A percentile compares a stretch with the other conserved stretches of the same genome.
Evolutionary conservation across 2,329 filamentous ascomycete genomes (phyloP).

Genomic region (Cladosporium halotolerans): DNA sequence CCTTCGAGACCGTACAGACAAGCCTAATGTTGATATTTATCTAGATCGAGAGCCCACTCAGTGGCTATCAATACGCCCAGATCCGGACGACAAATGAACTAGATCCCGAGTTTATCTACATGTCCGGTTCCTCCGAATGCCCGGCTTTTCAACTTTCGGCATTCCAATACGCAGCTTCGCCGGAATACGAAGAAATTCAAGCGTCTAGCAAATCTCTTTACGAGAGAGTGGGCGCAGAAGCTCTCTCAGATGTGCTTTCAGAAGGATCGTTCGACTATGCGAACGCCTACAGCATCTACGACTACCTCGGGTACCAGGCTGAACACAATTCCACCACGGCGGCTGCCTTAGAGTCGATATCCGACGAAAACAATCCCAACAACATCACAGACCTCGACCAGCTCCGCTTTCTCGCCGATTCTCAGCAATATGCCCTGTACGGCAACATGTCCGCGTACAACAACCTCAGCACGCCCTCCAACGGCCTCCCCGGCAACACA

Average conservation of each 20-base stretch:
- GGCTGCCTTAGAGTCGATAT: constrained; percentile 2
- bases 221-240: constrained; percentile 35
- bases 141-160: constrained; percentile 28
- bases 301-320: constrained; percentile 51
- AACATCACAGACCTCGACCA: constrained; percentile 22
- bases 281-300: constrained; percentile 50
- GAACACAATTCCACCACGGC: constrained; percentile 45
- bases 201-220: constrained; percentile 41
- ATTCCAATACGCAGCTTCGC: constrained; percentile 36
- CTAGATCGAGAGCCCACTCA: constrained; percentile 42
- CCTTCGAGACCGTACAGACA: background rate
- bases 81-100: constrained; percentile 39
- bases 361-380: constrained; percentile 6
- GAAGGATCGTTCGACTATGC: constrained; percentile 40
- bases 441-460: constrained; percentile 38
- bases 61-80: constrained; percentile 53
- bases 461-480: constrained; percentile 11
- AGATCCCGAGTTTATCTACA: constrained; percentile 47
- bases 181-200: constrained; percentile 36
- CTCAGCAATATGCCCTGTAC: constrained; percentile 39
- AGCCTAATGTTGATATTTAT: background rate
- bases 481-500: background rate
- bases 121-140: constrained; percentile 38
- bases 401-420: constrained; percentile 42
- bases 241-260: constrained; percentile 39